These are phyloP conservation scores for Torrubiella hemipterigena DNA, from an alignment of 2,329 filamentous ascomycete genomes.

Conservation along the genomic window DNA sequence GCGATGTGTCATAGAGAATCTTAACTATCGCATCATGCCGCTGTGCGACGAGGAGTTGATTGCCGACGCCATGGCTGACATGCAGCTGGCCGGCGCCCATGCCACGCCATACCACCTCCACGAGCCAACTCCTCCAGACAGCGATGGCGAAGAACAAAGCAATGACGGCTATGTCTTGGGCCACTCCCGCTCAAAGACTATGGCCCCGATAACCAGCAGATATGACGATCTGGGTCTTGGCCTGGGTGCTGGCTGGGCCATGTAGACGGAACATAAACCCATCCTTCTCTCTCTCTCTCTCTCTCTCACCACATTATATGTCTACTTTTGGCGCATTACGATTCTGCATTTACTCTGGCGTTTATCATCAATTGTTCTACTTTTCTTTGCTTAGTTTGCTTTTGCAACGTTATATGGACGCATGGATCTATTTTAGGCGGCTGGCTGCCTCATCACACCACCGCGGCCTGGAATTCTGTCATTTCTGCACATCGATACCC, in stretches of 20 bases:
- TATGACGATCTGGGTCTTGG: constrained; percentile 1
- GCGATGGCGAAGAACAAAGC: constrained; percentile 12
- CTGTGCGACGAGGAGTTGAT: constrained; percentile 45
- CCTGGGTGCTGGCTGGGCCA: constrained; percentile 3
- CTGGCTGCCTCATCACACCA: too few species aligned
- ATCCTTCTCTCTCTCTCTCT: too few species aligned
- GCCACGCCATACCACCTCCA: constrained; percentile 12
- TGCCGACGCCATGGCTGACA: constrained; percentile 48
- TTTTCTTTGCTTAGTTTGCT: too few species aligned
- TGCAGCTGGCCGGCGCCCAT: constrained; percentile 42
- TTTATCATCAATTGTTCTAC: too few species aligned
- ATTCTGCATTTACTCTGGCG: too few species aligned
- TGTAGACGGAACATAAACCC: too few species aligned
- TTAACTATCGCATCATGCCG: constrained; percentile 51
- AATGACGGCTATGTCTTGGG: constrained; percentile 15
- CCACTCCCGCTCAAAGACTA: constrained; percentile 24
- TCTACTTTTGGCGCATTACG: too few species aligned
- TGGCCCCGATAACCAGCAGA: constrained; percentile 5
- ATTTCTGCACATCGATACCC: too few species aligned
- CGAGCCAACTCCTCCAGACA: constrained; percentile 18
- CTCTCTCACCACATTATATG: too few species aligned
- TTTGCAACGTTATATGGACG: too few species aligned
- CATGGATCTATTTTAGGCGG: too few species aligned
- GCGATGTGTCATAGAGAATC: constrained; percentile 50
- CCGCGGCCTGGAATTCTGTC: too few species aligned